phyloP scores from a whole-genome alignment of 2,329 filamentous ascomycete genomes.

The Metarhizium sp. region DNA sequence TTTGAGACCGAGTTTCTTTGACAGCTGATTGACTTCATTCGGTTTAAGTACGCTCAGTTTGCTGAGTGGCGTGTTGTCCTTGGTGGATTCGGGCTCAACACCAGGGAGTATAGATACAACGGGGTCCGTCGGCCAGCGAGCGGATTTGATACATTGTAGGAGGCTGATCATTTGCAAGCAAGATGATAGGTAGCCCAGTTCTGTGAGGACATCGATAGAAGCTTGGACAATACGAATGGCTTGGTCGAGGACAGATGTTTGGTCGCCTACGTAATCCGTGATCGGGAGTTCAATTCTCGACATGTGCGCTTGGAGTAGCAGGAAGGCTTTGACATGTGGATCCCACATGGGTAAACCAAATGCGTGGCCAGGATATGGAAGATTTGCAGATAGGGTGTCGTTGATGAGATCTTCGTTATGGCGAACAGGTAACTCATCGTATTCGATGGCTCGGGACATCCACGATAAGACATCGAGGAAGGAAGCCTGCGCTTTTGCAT shows the following conservation, averaged over 20 bases:
- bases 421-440: constrained; percentile 92
- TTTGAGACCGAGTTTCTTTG: constrained; percentile 42
- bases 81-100: constrained; percentile 37
- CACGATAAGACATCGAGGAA: constrained; percentile 80
- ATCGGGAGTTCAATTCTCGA: constrained; percentile 88
- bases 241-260: constrained; percentile 83
- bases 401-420: constrained; percentile 99
- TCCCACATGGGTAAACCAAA: constrained; percentile 92
- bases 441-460: constrained; percentile 92
- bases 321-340: constrained; percentile 91
- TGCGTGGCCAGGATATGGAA: constrained; percentile 51
- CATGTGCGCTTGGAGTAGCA: constrained; percentile 92
- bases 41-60: constrained; percentile 29
- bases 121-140: constrained; percentile 79
- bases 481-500: constrained; percentile 64
- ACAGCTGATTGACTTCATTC: constrained; percentile 31
- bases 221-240: constrained; percentile 96
- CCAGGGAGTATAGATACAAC: constrained; percentile 73
- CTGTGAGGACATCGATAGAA: constrained; percentile 84
- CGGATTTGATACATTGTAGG: constrained; percentile 86
- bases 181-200: constrained; percentile 72
- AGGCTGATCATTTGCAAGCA: constrained; percentile 75
- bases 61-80: constrained; percentile 33
- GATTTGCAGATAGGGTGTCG: constrained; percentile 71
- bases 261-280: constrained; percentile 93